phyloP scores from a whole-genome alignment of 1,284 basidiomycete genomes.

The Ceraceosorus guamensis region DNA sequence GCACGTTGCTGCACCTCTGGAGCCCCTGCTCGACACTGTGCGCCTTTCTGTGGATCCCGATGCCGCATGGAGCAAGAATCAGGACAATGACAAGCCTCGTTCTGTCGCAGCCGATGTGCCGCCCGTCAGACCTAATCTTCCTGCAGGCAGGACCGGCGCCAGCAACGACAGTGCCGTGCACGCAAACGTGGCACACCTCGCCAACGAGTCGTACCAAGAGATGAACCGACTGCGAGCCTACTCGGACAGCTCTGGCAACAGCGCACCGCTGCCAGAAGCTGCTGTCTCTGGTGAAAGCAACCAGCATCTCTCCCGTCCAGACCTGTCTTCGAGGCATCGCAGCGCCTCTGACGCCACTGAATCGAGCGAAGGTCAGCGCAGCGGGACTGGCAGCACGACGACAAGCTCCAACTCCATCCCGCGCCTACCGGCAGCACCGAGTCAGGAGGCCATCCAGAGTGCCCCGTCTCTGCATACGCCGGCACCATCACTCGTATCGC shows the following conservation, averaged over 20 bases:
- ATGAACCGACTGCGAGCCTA: not conserved
- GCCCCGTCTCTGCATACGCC: not conserved
- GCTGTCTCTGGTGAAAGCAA: not conserved
- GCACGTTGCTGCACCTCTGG: constrained; percentile 25
- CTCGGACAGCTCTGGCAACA: not conserved
- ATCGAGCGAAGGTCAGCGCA: not conserved
- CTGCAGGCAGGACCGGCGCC: not conserved
- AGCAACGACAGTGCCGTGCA: not conserved
- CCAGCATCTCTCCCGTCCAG: not conserved
- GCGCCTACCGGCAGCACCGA: too few relatives aligned
- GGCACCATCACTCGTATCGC: too few relatives aligned
- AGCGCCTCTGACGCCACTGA: not conserved
- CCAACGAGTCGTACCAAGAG: not conserved
- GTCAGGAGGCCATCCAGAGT: not conserved
- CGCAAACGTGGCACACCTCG: not conserved
- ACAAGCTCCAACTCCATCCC: not conserved
- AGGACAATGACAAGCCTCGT: constrained; percentile 25
- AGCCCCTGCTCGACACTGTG: constrained; percentile 20
- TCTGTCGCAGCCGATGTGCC: constrained; percentile 15
- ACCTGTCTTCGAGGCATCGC: not conserved
- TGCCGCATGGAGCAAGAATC: constrained; percentile 32
- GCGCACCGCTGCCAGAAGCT: too few relatives aligned
- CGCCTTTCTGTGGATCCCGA: constrained; percentile 26
- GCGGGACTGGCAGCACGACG: not conserved
- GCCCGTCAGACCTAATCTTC: constrained; percentile 7